Evolutionary conservation across 371 early-diverging fungal species (phyloP).

Genomic region (Lichtheimia corymbifera): DNA sequence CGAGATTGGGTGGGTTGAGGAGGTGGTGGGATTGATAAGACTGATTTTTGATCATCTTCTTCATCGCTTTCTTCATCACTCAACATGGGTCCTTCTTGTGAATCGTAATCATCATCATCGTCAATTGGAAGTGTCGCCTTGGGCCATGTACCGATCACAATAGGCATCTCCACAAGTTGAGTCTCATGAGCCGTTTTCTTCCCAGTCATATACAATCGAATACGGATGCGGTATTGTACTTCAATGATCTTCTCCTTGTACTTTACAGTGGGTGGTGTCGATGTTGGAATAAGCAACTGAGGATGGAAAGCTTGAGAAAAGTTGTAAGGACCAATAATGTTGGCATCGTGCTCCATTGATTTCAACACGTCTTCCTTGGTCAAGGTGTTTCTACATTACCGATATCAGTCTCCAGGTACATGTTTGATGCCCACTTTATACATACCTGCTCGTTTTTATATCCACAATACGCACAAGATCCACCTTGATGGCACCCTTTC

Average conservation of each 20-base stretch:
- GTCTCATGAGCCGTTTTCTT: constrained; percentile 11
- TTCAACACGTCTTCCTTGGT: constrained; percentile 21
- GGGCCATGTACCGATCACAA: constrained; percentile 51
- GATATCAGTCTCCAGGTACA: background rate
- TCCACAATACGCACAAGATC: constrained; percentile 39
- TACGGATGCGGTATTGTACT: constrained; percentile 39
- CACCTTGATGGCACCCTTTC: constrained; percentile 29
- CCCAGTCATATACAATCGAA: constrained; percentile 18
- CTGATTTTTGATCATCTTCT: constrained; percentile 2
- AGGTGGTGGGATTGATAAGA: constrained; percentile 3
- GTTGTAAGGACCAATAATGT: constrained; percentile 19
- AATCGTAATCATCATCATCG: constrained; percentile 41
- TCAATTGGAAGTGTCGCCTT: constrained; percentile 48
- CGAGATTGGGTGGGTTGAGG: background rate
- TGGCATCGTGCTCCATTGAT: constrained; percentile 20
- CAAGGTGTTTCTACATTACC: constrained; percentile 10
- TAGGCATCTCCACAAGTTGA: constrained; percentile 34
- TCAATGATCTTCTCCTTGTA: constrained; percentile 37
- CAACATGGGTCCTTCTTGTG: constrained; percentile 10
- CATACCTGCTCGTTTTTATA: constrained; percentile 25
- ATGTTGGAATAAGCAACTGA: constrained; percentile 45
- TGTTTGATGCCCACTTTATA: constrained; percentile 7
- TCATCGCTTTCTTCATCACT: constrained; percentile 22
- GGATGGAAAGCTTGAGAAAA: constrained; percentile 26
- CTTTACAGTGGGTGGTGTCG: constrained; percentile 46